These are phyloP conservation scores for Cordyceps fumosorosea DNA, from an alignment of 2,329 filamentous ascomycete genomes.

Conservation along the genomic window DNA sequence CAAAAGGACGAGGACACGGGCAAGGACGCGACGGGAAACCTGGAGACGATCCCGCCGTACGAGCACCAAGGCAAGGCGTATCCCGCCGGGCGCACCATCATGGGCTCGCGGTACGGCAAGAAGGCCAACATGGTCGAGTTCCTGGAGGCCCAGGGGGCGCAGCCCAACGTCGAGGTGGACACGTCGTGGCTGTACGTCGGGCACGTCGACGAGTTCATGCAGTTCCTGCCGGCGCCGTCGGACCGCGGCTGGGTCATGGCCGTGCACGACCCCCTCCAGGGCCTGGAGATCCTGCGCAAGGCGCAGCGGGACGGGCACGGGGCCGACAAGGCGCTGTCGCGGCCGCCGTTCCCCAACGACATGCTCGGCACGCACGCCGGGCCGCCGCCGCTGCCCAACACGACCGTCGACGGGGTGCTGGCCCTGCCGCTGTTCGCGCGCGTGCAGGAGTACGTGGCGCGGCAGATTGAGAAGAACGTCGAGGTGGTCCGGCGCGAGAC, in stretches of 20 bases:
- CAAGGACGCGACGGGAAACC: not conserved
- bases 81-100: not conserved
- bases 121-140: not conserved
- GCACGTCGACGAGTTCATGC: conserved; percentile 25
- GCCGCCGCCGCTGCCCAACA: not conserved
- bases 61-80: not conserved
- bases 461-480: conserved; percentile 19
- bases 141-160: not conserved
- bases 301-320: not conserved
- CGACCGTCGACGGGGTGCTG: not conserved
- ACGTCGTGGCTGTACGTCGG: conserved; percentile 21
- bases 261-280: conserved; percentile 19
- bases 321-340: not conserved
- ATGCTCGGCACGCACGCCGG: not conserved
- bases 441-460: not conserved
- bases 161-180: conserved; percentile 22
- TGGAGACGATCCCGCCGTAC: not conserved
- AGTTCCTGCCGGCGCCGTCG: conserved; percentile 22
- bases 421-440: not conserved
- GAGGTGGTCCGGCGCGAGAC: conserved; percentile 19
- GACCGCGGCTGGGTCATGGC: conserved; percentile 21
- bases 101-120: not conserved
- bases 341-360: not conserved
- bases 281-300: conserved; percentile 9
- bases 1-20: not conserved